Conservation (phyloP, 768 basidiomycete species). For the Pleurotus pulmonarius region DNA sequence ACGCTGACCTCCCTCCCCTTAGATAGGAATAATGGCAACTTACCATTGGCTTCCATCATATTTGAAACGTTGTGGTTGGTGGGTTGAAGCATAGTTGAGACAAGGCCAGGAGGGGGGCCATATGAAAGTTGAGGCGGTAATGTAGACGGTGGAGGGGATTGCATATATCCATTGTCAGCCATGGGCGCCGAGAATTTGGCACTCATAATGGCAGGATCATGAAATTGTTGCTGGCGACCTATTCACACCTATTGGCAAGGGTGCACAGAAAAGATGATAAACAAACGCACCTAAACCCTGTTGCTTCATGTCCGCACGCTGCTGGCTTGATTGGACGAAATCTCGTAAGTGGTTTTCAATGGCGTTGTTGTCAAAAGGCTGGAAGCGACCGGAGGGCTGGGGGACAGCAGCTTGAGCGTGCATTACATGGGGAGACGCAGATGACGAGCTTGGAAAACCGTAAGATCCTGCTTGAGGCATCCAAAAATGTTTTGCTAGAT, state of each 20-base stretch:
- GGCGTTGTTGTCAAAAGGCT: slow-evolving; percentile 51
- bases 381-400: slow-evolving; percentile 43
- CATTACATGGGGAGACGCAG: slow-evolving; percentile 44
- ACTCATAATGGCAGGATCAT: slow-evolving; percentile 80
- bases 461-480: slow-evolving; percentile 13
- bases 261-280: too few relatives aligned
- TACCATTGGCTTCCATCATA: slow-evolving; percentile 44
- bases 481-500: slow-evolving; percentile 20
- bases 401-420: slow-evolving; percentile 33
- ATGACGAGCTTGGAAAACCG: slow-evolving; percentile 20
- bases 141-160: slow-evolving; percentile 24
- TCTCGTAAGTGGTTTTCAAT: slow-evolving; percentile 78
- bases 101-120: slow-evolving; percentile 69
- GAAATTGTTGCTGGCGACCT: slow-evolving; percentile 37
- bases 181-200: slow-evolving; percentile 49
- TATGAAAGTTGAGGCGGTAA: slow-evolving; percentile 32
- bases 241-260: too few relatives aligned
- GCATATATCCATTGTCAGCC: slow-evolving; percentile 1
- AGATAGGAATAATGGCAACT: slow-evolving; percentile 50
- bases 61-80: neutral
- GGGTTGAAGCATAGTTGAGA: slow-evolving; percentile 5
- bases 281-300: neutral
- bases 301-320: slow-evolving; percentile 27
- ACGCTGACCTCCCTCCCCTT: slow-evolving; percentile 83
- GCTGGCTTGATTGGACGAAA: slow-evolving; percentile 68